Evolutionary conservation across 1,284 basidiomycete genomes (phyloP), one percentile per base, ranked within the genome.

Genomic region (Rhodotorula sp.): DNA sequence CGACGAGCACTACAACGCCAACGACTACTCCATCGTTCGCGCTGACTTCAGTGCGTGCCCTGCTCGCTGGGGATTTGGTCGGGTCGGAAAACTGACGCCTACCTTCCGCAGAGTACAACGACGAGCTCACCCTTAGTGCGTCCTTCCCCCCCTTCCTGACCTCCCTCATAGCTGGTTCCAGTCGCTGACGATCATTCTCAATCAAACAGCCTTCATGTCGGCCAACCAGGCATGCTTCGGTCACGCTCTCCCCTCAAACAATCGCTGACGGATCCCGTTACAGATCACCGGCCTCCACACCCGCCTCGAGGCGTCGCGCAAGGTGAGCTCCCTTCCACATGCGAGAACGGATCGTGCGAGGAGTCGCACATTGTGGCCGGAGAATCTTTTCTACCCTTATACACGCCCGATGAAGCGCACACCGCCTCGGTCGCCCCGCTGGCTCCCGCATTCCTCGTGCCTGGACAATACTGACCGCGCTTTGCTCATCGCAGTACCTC

Each of bases 61-160:
- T 42, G 10, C 48, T 34, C 9, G 21, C 3, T 42, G 12, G 45
- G 16, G 1, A 1, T 2, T 10, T 13, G 42, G 5, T 12, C 10
- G 41, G 4, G 23, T 17, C 12, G 9, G 17, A 23, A 23, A 42
- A 8, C 96, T 91, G 91, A 87, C 89, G 75, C 88, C 94, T 70
- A 91, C 94, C 86, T 98, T 93, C 90, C 34, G 34, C 34, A 94
- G 25, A 97, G 86, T 98, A 97, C 89, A 92, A 92, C 84, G 86
- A 90, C 44, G 96, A 98, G 85, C 89, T 99, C 76, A 95, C 93
- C 41, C 2, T 45, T 14, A 14, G 41, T 45, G 13, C 9, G 25
- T 53, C n/a, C 50, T 1, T 23, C 50, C 44, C n/a, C 44, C 25
- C n/a, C 8, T 44, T 52, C n/a, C 27, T 45, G 17, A 4, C 34